phyloP scores from a whole-genome alignment of 345 rosid genomes.

The Crucihimalaya himalaica region DNA sequence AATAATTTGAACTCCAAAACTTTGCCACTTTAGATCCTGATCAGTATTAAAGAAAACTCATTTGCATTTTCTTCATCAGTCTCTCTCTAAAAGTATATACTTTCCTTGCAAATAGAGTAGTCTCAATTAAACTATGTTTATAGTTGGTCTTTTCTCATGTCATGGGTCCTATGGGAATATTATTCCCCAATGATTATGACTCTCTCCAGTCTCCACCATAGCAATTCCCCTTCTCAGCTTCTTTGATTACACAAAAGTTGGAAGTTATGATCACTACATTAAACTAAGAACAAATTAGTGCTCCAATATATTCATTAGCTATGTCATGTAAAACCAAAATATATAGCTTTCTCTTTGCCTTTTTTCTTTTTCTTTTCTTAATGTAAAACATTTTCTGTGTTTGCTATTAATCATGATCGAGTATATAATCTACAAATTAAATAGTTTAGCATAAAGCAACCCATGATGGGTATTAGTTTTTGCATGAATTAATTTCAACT shows the following conservation, averaged over 20 bases:
- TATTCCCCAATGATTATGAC: conserved; percentile 47
- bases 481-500: conserved; percentile 23
- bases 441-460: conserved; percentile 18
- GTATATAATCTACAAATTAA: not conserved
- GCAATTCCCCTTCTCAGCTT: conserved; percentile 20
- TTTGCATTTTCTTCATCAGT: conserved; percentile 32
- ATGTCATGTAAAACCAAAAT: conserved; percentile 30
- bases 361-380: conserved; percentile 1
- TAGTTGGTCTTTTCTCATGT: conserved; percentile 19
- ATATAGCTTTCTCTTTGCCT: conserved; percentile 12
- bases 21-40: conserved; percentile 36
- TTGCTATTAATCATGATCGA: conserved; percentile 22
- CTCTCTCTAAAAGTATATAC: conserved; percentile 40
- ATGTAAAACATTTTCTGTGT: not conserved
- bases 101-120: conserved; percentile 44
- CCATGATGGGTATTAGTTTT: conserved; percentile 5
- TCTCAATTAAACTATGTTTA: conserved; percentile 29
- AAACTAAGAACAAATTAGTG: conserved; percentile 35
- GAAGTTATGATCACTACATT: conserved; percentile 35
- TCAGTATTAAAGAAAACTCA: conserved; percentile 31
- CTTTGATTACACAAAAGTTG: conserved; percentile 33
- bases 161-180: conserved; percentile 38
- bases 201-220: too few relatives aligned
- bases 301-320: conserved; percentile 21
- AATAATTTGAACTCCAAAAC: conserved; percentile 40